Evolutionary conservation across 345 rosid species (phyloP).

Genomic region (Aurinia saxatilis): DNA sequence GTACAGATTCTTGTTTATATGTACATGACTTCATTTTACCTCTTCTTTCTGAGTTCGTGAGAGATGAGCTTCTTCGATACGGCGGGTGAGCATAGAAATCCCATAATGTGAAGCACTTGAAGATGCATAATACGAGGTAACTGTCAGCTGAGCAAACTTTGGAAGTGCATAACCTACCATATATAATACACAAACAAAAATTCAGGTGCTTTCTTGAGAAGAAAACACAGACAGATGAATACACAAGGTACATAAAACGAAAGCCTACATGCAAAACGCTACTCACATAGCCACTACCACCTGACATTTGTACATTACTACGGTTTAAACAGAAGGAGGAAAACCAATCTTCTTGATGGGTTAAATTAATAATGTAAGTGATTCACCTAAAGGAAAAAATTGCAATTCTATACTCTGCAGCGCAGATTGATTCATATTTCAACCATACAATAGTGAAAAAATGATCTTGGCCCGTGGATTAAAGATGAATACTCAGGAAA

Average conservation of each 20-base stretch:
- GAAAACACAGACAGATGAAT: neutral
- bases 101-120: slow-evolving; percentile 92
- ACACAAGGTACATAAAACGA: neutral
- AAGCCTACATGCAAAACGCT: neutral
- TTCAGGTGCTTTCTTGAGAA: slow-evolving; percentile 12
- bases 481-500: too few relatives aligned
- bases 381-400: neutral
- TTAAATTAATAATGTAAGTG: neutral
- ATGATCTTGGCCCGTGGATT: neutral
- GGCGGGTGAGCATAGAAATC: slow-evolving; percentile 72
- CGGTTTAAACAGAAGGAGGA: neutral
- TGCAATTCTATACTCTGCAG: neutral
- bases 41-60: slow-evolving; percentile 41
- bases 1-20: neutral
- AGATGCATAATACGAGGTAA: slow-evolving; percentile 83
- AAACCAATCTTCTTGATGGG: neutral
- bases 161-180: slow-evolving; percentile 76
- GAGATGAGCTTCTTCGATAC: slow-evolving; percentile 52
- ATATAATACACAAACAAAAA: neutral
- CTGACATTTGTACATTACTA: neutral
- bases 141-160: slow-evolving; percentile 71
- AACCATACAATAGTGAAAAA: neutral
- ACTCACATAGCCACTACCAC: neutral
- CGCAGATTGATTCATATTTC: neutral
- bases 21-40: slow-evolving; percentile 30